Evolutionary conservation across 2,329 filamentous ascomycete genomes (phyloP), one percentile per base, ranked within the genome.

Genomic region (Cladosporium sp.): DNA sequence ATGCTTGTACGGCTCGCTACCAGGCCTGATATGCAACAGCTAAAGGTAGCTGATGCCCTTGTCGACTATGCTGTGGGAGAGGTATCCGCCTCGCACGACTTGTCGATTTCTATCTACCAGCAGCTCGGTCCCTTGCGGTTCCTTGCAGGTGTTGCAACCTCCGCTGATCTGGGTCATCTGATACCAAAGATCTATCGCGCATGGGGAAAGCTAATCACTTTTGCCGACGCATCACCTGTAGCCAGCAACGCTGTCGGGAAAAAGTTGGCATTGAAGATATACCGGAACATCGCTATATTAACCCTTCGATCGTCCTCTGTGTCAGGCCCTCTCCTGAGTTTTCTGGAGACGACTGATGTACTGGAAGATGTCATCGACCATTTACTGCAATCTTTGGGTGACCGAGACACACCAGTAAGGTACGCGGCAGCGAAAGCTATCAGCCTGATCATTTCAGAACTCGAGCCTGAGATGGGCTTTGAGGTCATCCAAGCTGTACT

Each of bases 341-440:
- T 67, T 43, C 43, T 67, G 2, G 71, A 77, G 49, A 57, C 66
- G 2, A 70, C 67, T 2, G 60, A 63, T 14, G 61, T 66, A 69
- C 52, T 95, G 13, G 92, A 97, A 70, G 84, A 85, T 31, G 81
- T 87, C 4, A 89, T 98, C 60, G 87, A 90, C 50, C 84, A 87
- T 62, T 77, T 96, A 3, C 77, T 98, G 2, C 85, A 89, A 55
- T 79, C 80, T 10, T 74, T 97, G 1, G 83, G 83, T 2, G 93
- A 98, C 67, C 87, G 88, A 55, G 91, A 97, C 63, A 96, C 91
- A 0, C 89, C 90, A 0, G 91, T 98, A 10, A 80, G 93, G 35
- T 82, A 95, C 61, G 87, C 92, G 32, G 89, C 92, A 16, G 95
- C 90, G 68, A 98, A 98, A 71, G 87, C 90, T 3, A 79, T 97